Conservation (phyloP, 495 filamentous ascomycete species). For the Venustampulla echinocandica region DNA sequence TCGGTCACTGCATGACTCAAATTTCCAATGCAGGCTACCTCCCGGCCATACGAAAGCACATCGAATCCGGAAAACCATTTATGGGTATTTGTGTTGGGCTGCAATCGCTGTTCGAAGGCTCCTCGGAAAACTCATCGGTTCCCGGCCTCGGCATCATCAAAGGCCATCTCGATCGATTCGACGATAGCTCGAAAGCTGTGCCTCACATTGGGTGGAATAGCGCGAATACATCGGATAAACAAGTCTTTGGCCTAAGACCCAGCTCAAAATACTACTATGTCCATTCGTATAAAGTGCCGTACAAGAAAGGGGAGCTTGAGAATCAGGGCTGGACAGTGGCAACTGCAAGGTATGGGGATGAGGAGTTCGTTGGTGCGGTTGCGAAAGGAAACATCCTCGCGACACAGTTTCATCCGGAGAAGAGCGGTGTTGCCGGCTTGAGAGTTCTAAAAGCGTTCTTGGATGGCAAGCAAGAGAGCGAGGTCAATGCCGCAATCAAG, state of each 20-base stretch:
- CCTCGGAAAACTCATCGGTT: constrained; percentile 62
- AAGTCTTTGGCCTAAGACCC: constrained; percentile 65
- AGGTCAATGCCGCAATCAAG: constrained; percentile 22
- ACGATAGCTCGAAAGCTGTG: constrained; percentile 71
- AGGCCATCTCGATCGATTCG: constrained; percentile 63
- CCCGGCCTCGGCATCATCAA: constrained; percentile 69
- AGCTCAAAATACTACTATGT: constrained; percentile 97
- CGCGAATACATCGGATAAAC: constrained; percentile 45
- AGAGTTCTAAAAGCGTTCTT: constrained; percentile 79
- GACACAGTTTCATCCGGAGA: constrained; percentile 96
- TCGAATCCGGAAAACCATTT: constrained; percentile 83
- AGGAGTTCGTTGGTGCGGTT: constrained; percentile 87
- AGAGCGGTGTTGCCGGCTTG: constrained; percentile 84
- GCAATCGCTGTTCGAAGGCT: constrained; percentile 81
- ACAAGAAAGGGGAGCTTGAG: constrained; percentile 61
- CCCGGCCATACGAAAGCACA: constrained; percentile 68
- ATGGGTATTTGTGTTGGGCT: constrained; percentile 97
- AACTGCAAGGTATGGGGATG: constrained; percentile 75
- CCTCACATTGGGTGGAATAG: constrained; percentile 99
- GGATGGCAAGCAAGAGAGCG: constrained; percentile 48
- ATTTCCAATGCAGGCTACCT: constrained; percentile 71
- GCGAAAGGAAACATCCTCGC: constrained; percentile 77
- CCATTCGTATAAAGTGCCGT: constrained; percentile 83
- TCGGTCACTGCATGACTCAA: constrained; percentile 87
- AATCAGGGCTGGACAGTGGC: constrained; percentile 80